Evolutionary conservation across 2,329 filamentous ascomycete genomes (phyloP).

Genomic region (Alternaria arborescens): DNA sequence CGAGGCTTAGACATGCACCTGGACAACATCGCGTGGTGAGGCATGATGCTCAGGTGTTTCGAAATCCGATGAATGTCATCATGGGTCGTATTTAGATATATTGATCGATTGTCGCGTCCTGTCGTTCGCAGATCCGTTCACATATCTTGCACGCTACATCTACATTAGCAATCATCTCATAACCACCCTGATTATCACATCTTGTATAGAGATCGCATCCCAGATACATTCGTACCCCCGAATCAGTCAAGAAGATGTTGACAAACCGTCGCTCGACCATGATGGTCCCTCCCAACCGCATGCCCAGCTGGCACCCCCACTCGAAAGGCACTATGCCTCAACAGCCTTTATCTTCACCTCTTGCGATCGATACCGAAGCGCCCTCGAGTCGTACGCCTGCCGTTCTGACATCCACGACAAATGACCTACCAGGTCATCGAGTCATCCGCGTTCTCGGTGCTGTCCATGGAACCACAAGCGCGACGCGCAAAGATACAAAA

Average conservation of each 20-base stretch:
- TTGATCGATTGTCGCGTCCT: conserved; percentile 20
- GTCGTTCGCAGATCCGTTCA: neutral
- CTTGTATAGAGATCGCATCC: neutral
- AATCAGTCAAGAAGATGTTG: conserved; percentile 35
- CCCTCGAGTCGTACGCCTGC: conserved; percentile 39
- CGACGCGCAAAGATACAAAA: conserved; percentile 46
- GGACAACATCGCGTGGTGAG: conserved; percentile 22
- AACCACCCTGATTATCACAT: neutral
- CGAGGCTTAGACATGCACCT: conserved; percentile 29
- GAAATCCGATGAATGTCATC: conserved; percentile 21
- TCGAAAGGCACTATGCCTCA: conserved; percentile 26
- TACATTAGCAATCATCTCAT: neutral
- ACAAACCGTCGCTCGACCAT: conserved; percentile 50
- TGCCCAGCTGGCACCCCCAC: conserved; percentile 37
- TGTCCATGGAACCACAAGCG: conserved; percentile 44
- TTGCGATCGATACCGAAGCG: conserved; percentile 33
- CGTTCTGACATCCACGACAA: conserved; percentile 41
- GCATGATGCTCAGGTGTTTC: conserved; percentile 40
- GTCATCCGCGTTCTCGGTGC: conserved; percentile 39
- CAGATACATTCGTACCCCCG: neutral
- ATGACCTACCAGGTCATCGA: conserved; percentile 38
- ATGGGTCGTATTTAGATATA: conserved; percentile 25
- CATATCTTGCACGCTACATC: neutral
- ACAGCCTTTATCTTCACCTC: conserved; percentile 12
- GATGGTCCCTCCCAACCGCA: conserved; percentile 39